Percentiles rank a stretch among this genome's conserved stretches.
Conservation (phyloP, 352 stramenopile genomes). For the Blastocystis sp. region DNA sequence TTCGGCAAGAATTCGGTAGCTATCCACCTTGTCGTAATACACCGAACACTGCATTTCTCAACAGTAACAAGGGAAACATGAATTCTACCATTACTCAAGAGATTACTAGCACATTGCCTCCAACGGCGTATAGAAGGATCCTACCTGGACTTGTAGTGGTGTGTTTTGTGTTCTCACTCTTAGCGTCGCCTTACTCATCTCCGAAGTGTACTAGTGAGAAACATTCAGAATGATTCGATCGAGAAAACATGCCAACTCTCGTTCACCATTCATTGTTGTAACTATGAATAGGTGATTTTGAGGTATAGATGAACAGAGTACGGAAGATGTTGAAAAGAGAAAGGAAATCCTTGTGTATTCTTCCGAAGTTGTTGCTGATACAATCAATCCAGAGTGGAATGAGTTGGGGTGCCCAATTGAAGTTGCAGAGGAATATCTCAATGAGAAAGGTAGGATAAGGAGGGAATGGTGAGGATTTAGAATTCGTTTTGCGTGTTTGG, state of each 20-base stretch:
- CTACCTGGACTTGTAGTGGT: conserved; percentile 48
- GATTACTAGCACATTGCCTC: neutral
- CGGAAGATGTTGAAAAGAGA: neutral
- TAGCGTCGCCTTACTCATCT: conserved; percentile 39
- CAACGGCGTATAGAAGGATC: conserved; percentile 38
- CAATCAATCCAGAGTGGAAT: conserved; percentile 61
- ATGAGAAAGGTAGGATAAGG: conserved; percentile 10
- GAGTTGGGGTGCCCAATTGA: conserved; percentile 52
- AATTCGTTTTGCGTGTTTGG: conserved; percentile 61
- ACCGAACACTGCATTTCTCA: neutral
- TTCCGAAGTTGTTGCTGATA: conserved; percentile 18
- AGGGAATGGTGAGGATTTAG: neutral
- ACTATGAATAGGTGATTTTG: neutral
- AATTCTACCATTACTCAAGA: conserved; percentile 1
- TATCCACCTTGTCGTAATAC: too few relatives aligned
- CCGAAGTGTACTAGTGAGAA: conserved; percentile 19
- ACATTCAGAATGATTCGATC: conserved; percentile 47
- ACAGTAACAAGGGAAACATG: neutral
- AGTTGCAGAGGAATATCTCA: neutral
- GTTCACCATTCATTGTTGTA: conserved; percentile 60
- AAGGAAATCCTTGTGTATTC: conserved; percentile 2
- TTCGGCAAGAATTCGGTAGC: too few relatives aligned
- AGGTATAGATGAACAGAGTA: neutral
- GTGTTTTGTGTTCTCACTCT: neutral
- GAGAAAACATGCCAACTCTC: conserved; percentile 49